These are phyloP conservation scores for Parsonsia alboflavescens DNA, from an alignment of 257 asterid genomes.

Conservation along the genomic window DNA sequence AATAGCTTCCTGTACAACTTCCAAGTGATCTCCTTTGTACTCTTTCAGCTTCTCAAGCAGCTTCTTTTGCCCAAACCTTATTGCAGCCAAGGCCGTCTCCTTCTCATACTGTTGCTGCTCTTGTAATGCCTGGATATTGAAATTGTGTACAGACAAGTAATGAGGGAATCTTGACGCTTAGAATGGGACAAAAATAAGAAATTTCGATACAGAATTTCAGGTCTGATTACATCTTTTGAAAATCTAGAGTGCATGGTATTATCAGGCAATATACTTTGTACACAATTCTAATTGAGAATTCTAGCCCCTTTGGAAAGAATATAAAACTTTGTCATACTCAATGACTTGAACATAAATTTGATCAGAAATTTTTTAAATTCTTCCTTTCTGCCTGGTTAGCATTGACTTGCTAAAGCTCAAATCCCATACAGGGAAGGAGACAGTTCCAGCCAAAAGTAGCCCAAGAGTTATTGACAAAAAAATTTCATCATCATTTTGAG, in stretches of 20 bases:
- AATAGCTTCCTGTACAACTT: slow-evolving; percentile 79
- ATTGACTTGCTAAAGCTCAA: background rate
- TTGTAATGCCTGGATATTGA: slow-evolving; percentile 53
- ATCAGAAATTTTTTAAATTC: background rate
- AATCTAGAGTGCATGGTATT: background rate
- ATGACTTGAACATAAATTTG: background rate
- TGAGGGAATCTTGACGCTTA: background rate
- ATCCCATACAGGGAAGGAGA: background rate
- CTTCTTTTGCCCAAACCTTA: slow-evolving; percentile 66
- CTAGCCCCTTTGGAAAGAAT: background rate
- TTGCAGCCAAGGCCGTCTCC: slow-evolving; percentile 73
- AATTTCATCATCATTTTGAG: background rate
- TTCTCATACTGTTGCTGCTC: slow-evolving; percentile 91
- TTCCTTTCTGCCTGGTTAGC: background rate
- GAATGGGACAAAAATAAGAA: background rate
- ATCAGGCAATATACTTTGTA: background rate
- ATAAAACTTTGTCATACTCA: background rate
- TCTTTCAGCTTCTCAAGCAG: slow-evolving; percentile 74
- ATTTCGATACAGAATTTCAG: background rate
- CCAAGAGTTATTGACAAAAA: background rate
- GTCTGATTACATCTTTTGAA: too few species aligned
- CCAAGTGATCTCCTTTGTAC: slow-evolving; percentile 73
- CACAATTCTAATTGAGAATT: background rate
- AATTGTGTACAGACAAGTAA: background rate
- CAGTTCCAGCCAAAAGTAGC: background rate